Evolutionary conservation across 1,284 basidiomycete genomes (phyloP).

Genomic region (Puccinia hordei): DNA sequence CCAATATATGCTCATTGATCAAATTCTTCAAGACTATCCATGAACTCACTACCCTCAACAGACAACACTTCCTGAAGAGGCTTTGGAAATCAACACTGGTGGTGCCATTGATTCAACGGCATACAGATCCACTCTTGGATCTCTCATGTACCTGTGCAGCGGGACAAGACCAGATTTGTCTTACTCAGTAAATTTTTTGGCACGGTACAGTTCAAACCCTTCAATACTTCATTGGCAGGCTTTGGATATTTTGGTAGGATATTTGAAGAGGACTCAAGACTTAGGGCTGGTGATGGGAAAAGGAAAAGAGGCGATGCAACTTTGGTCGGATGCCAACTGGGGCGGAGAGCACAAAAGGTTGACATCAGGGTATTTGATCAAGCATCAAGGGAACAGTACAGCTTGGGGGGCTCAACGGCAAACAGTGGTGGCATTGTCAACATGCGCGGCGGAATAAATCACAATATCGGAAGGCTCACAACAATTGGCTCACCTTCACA

Average conservation of each 20-base stretch:
- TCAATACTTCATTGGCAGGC: background rate
- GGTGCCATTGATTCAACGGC: background rate
- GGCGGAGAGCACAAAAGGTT: constrained; percentile 20
- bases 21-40: background rate
- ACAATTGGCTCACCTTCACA: background rate
- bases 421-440: constrained; percentile 16
- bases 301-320: background rate
- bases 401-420: constrained; percentile 16
- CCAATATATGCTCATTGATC: background rate
- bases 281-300: background rate
- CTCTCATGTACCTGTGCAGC: background rate
- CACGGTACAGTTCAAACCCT: background rate
- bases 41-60: background rate
- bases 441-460: constrained; percentile 22
- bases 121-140: constrained; percentile 5
- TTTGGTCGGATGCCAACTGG: constrained; percentile 29
- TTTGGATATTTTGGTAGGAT: background rate
- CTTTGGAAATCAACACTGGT: background rate
- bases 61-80: background rate
- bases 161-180: constrained; percentile 23
- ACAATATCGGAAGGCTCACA: background rate
- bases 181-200: background rate
- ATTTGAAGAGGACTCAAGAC: background rate
- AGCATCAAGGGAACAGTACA: background rate
- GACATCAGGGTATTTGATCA: background rate